Evolutionary conservation across 768 basidiomycete genomes (phyloP).

Genomic region (Porphyrellus cyaneotinctus): DNA sequence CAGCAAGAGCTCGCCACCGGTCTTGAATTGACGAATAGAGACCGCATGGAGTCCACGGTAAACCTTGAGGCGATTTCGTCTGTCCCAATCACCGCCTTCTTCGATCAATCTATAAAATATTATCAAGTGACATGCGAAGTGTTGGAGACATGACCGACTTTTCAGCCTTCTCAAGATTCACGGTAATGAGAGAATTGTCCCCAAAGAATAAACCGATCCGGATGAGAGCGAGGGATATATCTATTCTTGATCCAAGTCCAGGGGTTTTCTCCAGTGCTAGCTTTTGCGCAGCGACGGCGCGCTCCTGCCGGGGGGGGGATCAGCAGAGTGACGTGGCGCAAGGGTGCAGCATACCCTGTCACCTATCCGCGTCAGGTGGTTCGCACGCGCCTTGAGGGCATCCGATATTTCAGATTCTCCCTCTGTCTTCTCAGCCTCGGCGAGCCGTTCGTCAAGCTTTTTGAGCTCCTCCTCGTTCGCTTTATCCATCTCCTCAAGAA

Average conservation of each 20-base stretch:
- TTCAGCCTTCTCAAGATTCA: slow-evolving; percentile 75
- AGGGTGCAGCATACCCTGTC: slow-evolving; percentile 50
- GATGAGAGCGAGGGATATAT: slow-evolving; percentile 84
- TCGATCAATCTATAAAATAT: slow-evolving; percentile 66
- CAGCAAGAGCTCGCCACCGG: slow-evolving; percentile 77
- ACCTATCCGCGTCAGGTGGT: slow-evolving; percentile 84
- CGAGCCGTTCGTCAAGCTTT: slow-evolving; percentile 70
- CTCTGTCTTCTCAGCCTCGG: slow-evolving; percentile 84
- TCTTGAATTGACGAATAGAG: slow-evolving; percentile 87
- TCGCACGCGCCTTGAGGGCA: slow-evolving; percentile 76
- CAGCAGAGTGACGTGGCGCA: background rate
- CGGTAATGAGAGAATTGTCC: slow-evolving; percentile 66
- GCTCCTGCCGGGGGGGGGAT: slow-evolving; percentile 50
- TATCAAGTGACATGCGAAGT: background rate
- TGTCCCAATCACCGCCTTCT: slow-evolving; percentile 97
- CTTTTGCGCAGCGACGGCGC: slow-evolving; percentile 75
- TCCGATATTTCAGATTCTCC: slow-evolving; percentile 94
- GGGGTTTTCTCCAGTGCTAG: slow-evolving; percentile 88
- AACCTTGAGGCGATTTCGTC: slow-evolving; percentile 93
- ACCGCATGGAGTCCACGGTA: slow-evolving; percentile 85
- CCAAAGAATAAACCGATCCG: slow-evolving; percentile 89
- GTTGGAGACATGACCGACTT: slow-evolving; percentile 47
- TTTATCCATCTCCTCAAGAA: slow-evolving; percentile 32
- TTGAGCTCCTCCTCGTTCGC: slow-evolving; percentile 71
- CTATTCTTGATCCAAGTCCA: slow-evolving; percentile 89